Evolutionary conservation across 345 rosid genomes (phyloP).

Genomic region (Aethionema arabicum): DNA sequence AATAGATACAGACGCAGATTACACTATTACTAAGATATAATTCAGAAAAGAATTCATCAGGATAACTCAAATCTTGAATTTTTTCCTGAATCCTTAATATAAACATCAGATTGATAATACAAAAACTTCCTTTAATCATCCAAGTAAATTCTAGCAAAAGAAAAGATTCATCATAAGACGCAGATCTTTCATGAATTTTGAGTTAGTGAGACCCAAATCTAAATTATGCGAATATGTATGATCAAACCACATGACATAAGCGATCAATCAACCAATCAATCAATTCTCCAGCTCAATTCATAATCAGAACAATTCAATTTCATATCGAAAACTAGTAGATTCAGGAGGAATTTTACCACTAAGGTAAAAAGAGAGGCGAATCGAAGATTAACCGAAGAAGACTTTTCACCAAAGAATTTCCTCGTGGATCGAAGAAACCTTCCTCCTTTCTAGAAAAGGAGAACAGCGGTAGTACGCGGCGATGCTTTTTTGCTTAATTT

Average conservation of each 20-base stretch:
- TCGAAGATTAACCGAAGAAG: conserved; percentile 19
- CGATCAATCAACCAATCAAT: background rate
- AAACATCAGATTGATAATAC: background rate
- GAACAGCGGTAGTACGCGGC: conserved; percentile 16
- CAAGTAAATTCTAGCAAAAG: background rate
- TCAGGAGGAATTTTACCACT: conserved; percentile 23
- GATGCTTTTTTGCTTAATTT: conserved; percentile 8
- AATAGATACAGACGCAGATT: background rate
- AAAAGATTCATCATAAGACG: background rate
- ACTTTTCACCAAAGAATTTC: conserved; percentile 15
- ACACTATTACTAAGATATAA: background rate
- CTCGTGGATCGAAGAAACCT: conserved; percentile 21
- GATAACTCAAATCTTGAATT: background rate
- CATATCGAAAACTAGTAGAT: conserved; percentile 26
- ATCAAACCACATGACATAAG: conserved; percentile 2
- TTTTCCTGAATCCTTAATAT: background rate
- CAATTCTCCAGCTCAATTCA: conserved; percentile 4
- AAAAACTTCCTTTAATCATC: background rate
- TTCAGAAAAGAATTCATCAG: background rate
- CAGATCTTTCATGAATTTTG: conserved; percentile 11
- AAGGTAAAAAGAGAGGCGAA: background rate
- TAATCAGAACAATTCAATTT: background rate
- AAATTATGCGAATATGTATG: background rate
- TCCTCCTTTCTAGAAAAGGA: conserved; percentile 19
- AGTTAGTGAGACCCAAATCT: conserved; percentile 11